Percentiles rank a stretch among this genome's conserved stretches.
Conservation (phyloP, 129 eudicot genomes). For the Flaveria robusta region DNA sequence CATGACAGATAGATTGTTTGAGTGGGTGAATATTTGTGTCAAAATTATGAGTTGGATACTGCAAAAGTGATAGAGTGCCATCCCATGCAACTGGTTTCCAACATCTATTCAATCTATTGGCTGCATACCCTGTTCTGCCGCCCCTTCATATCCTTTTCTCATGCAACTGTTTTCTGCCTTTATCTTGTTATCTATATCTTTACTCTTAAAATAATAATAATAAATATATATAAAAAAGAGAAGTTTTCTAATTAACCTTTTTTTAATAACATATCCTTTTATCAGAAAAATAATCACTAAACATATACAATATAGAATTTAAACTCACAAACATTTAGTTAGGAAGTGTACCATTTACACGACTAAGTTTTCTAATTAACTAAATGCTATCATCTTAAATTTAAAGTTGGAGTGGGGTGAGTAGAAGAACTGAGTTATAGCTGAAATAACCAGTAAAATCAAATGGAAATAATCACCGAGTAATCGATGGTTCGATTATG, state of each 20-base stretch:
- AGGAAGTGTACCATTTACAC: too few species aligned
- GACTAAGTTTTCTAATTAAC: too few species aligned
- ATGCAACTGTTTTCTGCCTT: conserved; percentile 23
- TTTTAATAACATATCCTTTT: too few species aligned
- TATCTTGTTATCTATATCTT: not conserved
- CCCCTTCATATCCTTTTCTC: conserved; percentile 31
- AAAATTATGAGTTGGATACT: not conserved
- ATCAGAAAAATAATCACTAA: too few species aligned
- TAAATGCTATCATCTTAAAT: too few species aligned
- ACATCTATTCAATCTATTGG: conserved; percentile 37
- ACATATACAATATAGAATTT: too few species aligned
- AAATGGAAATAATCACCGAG: too few species aligned
- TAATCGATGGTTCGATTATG: too few species aligned
- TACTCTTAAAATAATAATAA: not conserved
- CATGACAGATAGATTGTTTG: not conserved
- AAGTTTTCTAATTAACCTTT: not conserved
- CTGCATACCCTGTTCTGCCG: conserved; percentile 26
- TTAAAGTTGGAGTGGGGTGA: too few species aligned
- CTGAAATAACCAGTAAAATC: too few species aligned
- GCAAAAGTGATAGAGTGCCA: not conserved
- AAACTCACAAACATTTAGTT: too few species aligned
- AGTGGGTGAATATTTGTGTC: not conserved
- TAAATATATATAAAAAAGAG: not conserved
- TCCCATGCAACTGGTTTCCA: conserved; percentile 31
- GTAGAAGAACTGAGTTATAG: too few species aligned